Evolutionary conservation across 345 rosid species (phyloP).

Genomic region (Eucalyptus cloeziana): DNA sequence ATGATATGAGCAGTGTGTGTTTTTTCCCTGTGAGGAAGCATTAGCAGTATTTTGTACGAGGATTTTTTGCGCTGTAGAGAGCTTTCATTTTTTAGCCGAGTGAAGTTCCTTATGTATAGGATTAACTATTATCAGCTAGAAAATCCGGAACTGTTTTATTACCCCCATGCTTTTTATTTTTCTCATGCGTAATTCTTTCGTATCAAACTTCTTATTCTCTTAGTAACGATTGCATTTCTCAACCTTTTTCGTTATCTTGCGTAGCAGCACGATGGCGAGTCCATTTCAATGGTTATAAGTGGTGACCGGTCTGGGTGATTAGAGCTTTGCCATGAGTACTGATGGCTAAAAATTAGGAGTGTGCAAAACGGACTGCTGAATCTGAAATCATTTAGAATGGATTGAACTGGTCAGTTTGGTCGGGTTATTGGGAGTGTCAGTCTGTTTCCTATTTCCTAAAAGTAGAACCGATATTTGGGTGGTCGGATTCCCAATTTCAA

Average conservation of each 20-base stretch:
- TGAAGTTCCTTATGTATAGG: not conserved
- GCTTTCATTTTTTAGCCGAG: not conserved
- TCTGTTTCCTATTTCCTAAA: too few species aligned
- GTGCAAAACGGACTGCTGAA: rapidly evolving
- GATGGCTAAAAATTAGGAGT: not conserved
- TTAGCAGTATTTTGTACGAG: not conserved
- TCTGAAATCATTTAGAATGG: too few species aligned
- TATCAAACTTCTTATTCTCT: not conserved
- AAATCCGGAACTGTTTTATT: not conserved
- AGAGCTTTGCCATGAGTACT: not conserved
- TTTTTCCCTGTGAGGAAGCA: not conserved
- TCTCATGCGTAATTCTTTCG: not conserved
- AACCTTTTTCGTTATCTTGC: not conserved
- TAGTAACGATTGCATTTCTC: not conserved
- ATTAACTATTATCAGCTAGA: not conserved
- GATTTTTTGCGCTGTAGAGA: not conserved
- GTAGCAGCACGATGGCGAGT: not conserved
- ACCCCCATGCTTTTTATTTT: not conserved
- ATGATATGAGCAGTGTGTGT: not conserved
- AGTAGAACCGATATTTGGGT: rapidly evolving
- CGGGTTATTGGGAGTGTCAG: rapidly evolving
- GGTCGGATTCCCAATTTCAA: too few species aligned
- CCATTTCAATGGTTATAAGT: not conserved
- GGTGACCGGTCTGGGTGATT: not conserved
- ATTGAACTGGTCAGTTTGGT: too few species aligned